Evolutionary conservation across 1,139 yeast genomes (phyloP).

Genomic region (Arxiozyma slooffiae): DNA sequence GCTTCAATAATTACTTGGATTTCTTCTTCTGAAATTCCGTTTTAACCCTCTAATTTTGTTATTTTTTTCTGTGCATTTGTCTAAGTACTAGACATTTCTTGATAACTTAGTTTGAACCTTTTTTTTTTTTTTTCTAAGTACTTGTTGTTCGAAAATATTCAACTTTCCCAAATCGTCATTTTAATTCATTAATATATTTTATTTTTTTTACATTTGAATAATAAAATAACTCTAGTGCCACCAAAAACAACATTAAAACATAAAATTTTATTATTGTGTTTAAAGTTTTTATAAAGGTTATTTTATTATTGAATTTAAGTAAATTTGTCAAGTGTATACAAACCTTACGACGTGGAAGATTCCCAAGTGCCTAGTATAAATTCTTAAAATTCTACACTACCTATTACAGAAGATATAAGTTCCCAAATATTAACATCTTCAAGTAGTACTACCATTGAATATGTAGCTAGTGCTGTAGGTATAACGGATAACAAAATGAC

Average conservation of each 20-base stretch:
- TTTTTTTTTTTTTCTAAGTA: no score
- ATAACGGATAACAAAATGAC: not conserved
- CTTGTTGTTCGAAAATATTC: no score
- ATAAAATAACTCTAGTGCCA: not conserved
- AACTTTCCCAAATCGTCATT: not conserved
- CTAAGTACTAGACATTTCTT: no score
- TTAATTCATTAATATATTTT: no score
- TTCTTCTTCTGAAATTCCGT: no score
- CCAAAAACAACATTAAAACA: not conserved
- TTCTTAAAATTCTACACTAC: slow-evolving; percentile 25
- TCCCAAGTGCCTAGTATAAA: slow-evolving; percentile 31
- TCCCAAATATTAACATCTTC: slow-evolving; percentile 7
- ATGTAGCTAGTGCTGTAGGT: not conserved
- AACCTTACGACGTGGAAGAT: slow-evolving; percentile 33
- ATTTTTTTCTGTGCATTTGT: not conserved
- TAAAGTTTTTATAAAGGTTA: no score
- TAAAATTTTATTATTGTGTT: no score
- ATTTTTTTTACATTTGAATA: no score
- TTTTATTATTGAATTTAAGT: not conserved
- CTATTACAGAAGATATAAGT: slow-evolving; percentile 14
- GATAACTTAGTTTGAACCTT: not conserved
- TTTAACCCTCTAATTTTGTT: no score
- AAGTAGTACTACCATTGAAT: slow-evolving; percentile 11
- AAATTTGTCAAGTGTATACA: no score
- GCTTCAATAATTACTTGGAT: not conserved